Evolutionary conservation across 805 yeast genomes (phyloP), one percentile per base, ranked within the genome.

Genomic region (Tetrapisispora nanseiensis): DNA sequence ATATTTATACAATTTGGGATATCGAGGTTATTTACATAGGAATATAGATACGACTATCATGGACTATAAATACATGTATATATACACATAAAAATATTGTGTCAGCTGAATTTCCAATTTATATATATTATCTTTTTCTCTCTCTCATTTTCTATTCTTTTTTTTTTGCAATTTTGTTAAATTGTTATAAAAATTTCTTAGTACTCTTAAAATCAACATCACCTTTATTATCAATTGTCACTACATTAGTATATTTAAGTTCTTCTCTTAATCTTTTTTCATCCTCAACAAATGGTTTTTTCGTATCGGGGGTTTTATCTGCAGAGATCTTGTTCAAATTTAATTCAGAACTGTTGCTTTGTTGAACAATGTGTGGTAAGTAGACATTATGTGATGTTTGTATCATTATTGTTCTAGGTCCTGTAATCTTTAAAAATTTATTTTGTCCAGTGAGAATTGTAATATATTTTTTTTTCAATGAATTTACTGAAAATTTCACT

Each of bases 361-460:
- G 19, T 13, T 30, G 7, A 15, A 9, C 3, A 34, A n/a, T 29
- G 3, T 20, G 4, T 9, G 44, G 44, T 13, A 41, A 11, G 20
- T 31, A 36, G 1, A 31, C 30, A 22, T 41, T 41, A 13, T 36
- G 15, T 3, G 35, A 15, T 16, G 45, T 59, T 46, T 62, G 67
- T 1, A 62, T 49, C n/a, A 61, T 43, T 9, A 62, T 24, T 8
- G 55, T 49, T 50, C 67, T 56, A 38, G 67, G 67, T 3, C 67
- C 67, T 26, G 46, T 49, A 3, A 62, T 51, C 39, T 50, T 52
- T n/a, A 61, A 42, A 33, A 53, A 57, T 24, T 47, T 49, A 10
- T 51, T 44, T 6, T 57, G 31, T 10, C 60, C 59, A 38, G 47
- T 52, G 39, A 51, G 42, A 9, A 45, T 26, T 6, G 19, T 41